Base-by-base conservation (phyloP, 2,329 filamentous ascomycete species). In the Diaporthe vaccinii region DNA sequence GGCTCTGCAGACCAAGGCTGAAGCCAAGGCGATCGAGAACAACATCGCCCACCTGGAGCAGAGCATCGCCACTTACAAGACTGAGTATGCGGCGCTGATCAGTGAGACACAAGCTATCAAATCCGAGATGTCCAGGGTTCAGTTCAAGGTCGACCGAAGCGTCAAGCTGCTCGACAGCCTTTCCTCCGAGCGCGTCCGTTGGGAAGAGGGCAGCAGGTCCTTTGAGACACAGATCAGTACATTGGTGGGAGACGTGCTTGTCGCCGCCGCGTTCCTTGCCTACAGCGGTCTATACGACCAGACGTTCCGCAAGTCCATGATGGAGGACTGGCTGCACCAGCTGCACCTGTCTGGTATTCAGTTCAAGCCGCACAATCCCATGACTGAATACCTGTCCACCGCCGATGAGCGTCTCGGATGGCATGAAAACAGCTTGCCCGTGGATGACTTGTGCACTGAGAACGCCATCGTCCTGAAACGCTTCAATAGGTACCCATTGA, bases 141-240 rank as follows among this genome's bases (percentile, higher is more conserved):
- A 99, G 84, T 98, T 96, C 88, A 99, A 99, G 90, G 97, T 99
- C 74, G 95, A 98, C 83, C 93, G 97, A 82, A 98, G 96, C 86
- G 95, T 98, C 77, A 93, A 95, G 81, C 89, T 99, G 65, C 92
- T 99, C 28, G 96, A 98, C 85, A 98, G 96, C 85, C 88, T 99
- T 79, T 97, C 97, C 12, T 98, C 96, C 6, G 97, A 99, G 86
- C 91, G 96, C 84, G 91, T 90, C 53, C 93, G 97, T 81, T 99
- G 97, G 97, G 97, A 99, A 82, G 95, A 96, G 81, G 96, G 96
- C 79, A 99, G 97, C 90, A 98, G 94, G 86, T 98, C 96, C 0
- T 99, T 99, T 83, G 96, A 98, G 84, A 98, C 96, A 3, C 97
- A 99, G 83, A 98, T 99, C 82, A 94, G 94, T 84, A 99, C 97